These are phyloP conservation scores for Cyberlindnera xishuangbannaensis DNA, from an alignment of 805 yeast genomes.

Conservation along the genomic window DNA sequence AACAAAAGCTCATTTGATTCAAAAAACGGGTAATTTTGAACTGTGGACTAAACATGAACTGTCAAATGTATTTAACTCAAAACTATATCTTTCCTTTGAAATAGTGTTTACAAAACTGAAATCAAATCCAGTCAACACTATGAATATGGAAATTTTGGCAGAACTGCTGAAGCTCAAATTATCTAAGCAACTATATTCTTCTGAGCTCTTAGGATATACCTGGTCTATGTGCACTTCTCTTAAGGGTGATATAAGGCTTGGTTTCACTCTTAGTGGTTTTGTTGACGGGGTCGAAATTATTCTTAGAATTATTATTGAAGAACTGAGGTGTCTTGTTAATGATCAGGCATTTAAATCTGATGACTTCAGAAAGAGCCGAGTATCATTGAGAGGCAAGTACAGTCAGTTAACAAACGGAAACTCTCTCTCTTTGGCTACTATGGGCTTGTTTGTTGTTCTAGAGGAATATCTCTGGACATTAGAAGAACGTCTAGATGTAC, in stretches of 20 bases:
- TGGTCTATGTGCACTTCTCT: constrained; percentile 53
- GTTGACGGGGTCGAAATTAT: constrained; percentile 32
- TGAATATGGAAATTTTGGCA: constrained; percentile 48
- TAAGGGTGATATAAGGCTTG: constrained; percentile 48
- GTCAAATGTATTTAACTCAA: constrained; percentile 25
- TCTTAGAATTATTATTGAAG: constrained; percentile 29
- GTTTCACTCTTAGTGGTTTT: constrained; percentile 52
- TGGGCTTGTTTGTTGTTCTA: constrained; percentile 44
- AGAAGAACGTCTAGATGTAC: constrained; percentile 48
- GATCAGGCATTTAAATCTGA: constrained; percentile 22
- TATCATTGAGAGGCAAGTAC: constrained; percentile 42
- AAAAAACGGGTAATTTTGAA: constrained; percentile 34
- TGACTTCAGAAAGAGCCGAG: constrained; percentile 41
- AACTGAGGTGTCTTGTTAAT: constrained; percentile 24
- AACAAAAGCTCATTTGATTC: constrained; percentile 32
- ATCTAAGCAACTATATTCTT: constrained; percentile 41
- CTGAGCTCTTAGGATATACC: constrained; percentile 47
- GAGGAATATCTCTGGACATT: constrained; percentile 54
- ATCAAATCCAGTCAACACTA: constrained; percentile 34
- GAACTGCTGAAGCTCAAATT: constrained; percentile 40
- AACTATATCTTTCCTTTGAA: constrained; percentile 41
- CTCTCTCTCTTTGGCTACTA: constrained; percentile 42
- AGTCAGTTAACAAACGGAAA: constrained; percentile 35
- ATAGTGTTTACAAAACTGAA: constrained; percentile 28
- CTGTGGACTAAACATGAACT: constrained; percentile 46